These are phyloP conservation scores for Albizia julibrissin DNA, from an alignment of 306 rosid genomes.

Conservation along the genomic window DNA sequence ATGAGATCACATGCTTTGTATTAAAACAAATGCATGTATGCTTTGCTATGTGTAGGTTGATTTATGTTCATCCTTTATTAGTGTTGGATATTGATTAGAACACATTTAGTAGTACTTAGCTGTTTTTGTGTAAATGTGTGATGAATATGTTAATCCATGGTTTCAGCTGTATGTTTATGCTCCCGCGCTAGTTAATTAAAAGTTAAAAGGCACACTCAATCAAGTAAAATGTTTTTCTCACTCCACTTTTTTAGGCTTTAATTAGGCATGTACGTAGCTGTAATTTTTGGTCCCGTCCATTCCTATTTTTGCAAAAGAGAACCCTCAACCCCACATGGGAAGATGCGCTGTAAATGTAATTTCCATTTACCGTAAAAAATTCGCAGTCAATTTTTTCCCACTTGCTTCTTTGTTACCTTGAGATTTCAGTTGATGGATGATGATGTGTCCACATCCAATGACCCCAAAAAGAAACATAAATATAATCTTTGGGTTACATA, in stretches of 20 bases:
- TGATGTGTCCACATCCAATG: conserved; percentile 29
- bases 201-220: no score
- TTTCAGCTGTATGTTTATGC: no score
- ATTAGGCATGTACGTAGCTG: background rate
- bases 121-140: no score
- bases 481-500: background rate
- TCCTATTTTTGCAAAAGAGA: background rate
- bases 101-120: no score
- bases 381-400: background rate
- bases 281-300: background rate
- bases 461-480: background rate
- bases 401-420: background rate
- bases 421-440: conserved; percentile 10
- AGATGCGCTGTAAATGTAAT: background rate
- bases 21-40: no score
- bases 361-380: background rate
- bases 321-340: background rate
- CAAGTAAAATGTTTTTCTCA: background rate
- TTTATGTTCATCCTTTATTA: no score
- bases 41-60: no score
- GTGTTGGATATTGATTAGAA: no score
- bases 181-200: no score
- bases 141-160: no score
- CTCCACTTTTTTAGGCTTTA: background rate
- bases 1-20: no score